Evolutionary conservation across 306 rosid species (phyloP), one percentile per base, ranked within the genome.

Genomic region (Sicyos edulis): DNA sequence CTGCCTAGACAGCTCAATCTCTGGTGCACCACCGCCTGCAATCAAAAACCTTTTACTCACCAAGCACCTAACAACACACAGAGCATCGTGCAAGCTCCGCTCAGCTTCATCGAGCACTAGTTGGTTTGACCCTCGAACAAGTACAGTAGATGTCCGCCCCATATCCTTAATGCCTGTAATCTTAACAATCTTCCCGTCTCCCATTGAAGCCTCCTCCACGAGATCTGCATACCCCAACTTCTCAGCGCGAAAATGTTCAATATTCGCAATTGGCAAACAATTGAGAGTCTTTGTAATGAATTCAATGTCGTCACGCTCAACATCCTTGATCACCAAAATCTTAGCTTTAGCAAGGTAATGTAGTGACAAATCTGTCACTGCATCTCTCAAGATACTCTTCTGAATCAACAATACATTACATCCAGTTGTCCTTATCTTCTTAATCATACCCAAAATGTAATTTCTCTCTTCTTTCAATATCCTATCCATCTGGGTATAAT

Each of bases 1-100:
- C 79, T 93, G 99, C 87, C 99, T 83, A 0, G 99, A 93, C 16
- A 93, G 81, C 95, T 93, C 99, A 62, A 93, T 93, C 82, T 93
- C 99, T 0, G 99, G 99, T 0, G 99, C 99, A 2, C 99, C 99
- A 24, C 99, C 99, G 1, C 99, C 99, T 0, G 99, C 99, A 74
- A 93, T 93, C 80, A 93, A 72, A 84, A 91, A 93, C 82, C 89
- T 83, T 86, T 93, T 93, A 50, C 73, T 88, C 65, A 93, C 99
- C 82, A 93, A 80, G 74, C 99, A 93, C 84, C 99, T 85, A 52
- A 93, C 92, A 73, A 93, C 99, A 83, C 99, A 93, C 82, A 93
- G 63, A 71, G 99, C 97, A 79, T 93, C 99, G 22, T 93, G 99
- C 86, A 93, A 75, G 77, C 97, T 91, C 77, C 99, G 77, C 81